Percentiles rank a stretch among this genome's conserved stretches.
Conservation (phyloP, 2,329 filamentous ascomycete genomes). For the Chaetomium strumarium region DNA sequence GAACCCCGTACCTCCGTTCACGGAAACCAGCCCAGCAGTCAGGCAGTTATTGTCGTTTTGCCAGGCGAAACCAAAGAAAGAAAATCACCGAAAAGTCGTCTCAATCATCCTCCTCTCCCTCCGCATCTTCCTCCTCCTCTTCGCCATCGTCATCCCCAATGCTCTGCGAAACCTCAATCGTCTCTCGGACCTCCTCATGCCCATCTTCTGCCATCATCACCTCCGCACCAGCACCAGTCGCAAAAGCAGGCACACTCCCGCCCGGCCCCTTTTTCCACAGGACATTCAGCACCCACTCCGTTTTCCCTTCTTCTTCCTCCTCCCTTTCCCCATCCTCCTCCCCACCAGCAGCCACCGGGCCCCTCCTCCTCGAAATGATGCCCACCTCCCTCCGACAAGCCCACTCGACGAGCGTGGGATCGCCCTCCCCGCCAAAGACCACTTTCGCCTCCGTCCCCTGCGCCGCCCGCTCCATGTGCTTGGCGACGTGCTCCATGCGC, state of each 20-base stretch:
- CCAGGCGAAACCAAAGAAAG: too few relatives aligned
- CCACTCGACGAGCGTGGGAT: slow-evolving; percentile 38
- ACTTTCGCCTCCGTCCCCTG: slow-evolving; percentile 30
- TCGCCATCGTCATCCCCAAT: background rate
- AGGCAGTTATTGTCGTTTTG: too few relatives aligned
- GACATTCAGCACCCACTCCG: slow-evolving; percentile 33
- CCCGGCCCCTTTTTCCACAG: slow-evolving; percentile 22
- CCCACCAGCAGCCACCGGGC: background rate
- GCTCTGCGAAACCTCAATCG: background rate
- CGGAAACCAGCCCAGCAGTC: background rate
- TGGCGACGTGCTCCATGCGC: slow-evolving; percentile 80
- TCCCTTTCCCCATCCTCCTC: background rate
- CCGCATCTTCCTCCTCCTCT: slow-evolving; percentile 1
- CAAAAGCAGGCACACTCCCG: slow-evolving; percentile 7
- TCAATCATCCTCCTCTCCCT: slow-evolving; percentile 10
- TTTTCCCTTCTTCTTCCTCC: slow-evolving; percentile 11
- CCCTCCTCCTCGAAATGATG: slow-evolving; percentile 28
- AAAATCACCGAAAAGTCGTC: too few relatives aligned
- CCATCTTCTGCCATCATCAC: background rate
- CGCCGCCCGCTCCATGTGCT: slow-evolving; percentile 61
- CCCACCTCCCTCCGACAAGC: slow-evolving; percentile 33
- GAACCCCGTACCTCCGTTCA: background rate
- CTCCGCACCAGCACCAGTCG: background rate
- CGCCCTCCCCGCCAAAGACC: slow-evolving; percentile 35
- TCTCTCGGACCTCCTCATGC: background rate